Percentiles rank a stretch among this genome's conserved stretches.
These are phyloP conservation scores for Exutisphaerella laricina DNA, from an alignment of 2,329 filamentous ascomycete genomes.

Conservation along the genomic window DNA sequence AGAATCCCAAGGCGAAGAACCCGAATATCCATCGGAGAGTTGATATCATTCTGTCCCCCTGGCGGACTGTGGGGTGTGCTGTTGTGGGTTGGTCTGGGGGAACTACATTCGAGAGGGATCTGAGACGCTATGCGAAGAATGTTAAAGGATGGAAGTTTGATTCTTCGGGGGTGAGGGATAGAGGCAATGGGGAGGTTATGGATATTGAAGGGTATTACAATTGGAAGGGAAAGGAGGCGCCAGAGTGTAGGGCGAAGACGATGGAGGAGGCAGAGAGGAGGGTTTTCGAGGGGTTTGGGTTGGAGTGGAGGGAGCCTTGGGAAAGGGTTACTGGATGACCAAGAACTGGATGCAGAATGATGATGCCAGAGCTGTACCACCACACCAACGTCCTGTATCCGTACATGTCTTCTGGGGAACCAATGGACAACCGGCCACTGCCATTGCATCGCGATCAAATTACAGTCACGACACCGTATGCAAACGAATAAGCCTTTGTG, in stretches of 20 bases:
- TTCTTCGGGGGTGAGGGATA: conserved; percentile 73
- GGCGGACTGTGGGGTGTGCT: conserved; percentile 83
- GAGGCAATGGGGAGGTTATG: conserved; percentile 62
- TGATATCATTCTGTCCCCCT: conserved; percentile 85
- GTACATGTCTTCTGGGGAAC: too few relatives aligned
- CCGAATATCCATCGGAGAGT: conserved; percentile 75
- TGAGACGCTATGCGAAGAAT: conserved; percentile 72
- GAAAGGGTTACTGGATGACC: conserved; percentile 43
- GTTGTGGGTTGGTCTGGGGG: conserved; percentile 78
- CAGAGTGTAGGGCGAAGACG: conserved; percentile 39
- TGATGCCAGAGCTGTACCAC: too few relatives aligned
- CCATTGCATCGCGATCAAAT: too few relatives aligned
- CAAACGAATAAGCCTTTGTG: too few relatives aligned
- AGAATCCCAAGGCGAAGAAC: conserved; percentile 49
- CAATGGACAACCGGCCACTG: too few relatives aligned
- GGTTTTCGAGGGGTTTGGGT: conserved; percentile 70
- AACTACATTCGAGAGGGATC: conserved; percentile 82
- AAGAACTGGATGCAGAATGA: too few relatives aligned
- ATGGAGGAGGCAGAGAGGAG: conserved; percentile 70
- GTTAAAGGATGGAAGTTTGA: conserved; percentile 77
- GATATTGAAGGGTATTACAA: conserved; percentile 74
- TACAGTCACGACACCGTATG: too few relatives aligned
- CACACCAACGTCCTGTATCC: too few relatives aligned
- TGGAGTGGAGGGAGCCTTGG: conserved; percentile 46
- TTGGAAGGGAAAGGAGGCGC: conserved; percentile 50